Evolutionary conservation across 2,329 filamentous ascomycete genomes (phyloP).

Genomic region (Colletotrichum echinochloae): DNA sequence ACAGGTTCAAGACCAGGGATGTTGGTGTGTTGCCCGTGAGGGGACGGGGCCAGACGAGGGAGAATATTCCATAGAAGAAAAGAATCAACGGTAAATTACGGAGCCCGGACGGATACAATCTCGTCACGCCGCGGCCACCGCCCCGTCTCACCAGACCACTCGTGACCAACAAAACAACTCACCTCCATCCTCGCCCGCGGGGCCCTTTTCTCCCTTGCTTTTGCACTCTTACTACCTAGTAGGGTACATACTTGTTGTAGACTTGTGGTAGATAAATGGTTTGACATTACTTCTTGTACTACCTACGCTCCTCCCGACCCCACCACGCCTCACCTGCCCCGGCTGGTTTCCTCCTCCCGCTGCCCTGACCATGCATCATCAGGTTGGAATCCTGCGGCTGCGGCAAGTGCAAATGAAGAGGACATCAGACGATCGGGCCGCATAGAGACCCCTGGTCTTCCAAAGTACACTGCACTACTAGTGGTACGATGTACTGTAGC

Average conservation of each 20-base stretch:
- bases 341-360: conserved; percentile 12
- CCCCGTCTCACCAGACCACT: not conserved
- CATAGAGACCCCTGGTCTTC: conserved; percentile 14
- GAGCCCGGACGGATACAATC: not conserved
- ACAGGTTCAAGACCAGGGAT: no score
- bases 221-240: no score
- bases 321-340: not conserved
- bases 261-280: no score
- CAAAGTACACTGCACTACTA: not conserved
- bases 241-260: no score
- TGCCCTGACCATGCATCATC: conserved; percentile 13
- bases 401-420: conserved; percentile 16
- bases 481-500: no score
- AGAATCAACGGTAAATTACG: conserved; percentile 5
- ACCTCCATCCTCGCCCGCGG: not conserved
- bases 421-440: conserved; percentile 39
- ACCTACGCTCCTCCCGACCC: no score
- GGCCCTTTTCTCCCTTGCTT: not conserved
- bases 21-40: no score
- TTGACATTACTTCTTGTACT: no score
- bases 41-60: conserved; percentile 32
- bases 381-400: conserved; percentile 21
- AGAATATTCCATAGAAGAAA: conserved; percentile 18
- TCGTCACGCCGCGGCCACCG: not conserved
- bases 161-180: not conserved